These are phyloP conservation scores for Rhizoclosmatium globosum DNA, from an alignment of 192 early-diverging fungal species.

Conservation along the genomic window DNA sequence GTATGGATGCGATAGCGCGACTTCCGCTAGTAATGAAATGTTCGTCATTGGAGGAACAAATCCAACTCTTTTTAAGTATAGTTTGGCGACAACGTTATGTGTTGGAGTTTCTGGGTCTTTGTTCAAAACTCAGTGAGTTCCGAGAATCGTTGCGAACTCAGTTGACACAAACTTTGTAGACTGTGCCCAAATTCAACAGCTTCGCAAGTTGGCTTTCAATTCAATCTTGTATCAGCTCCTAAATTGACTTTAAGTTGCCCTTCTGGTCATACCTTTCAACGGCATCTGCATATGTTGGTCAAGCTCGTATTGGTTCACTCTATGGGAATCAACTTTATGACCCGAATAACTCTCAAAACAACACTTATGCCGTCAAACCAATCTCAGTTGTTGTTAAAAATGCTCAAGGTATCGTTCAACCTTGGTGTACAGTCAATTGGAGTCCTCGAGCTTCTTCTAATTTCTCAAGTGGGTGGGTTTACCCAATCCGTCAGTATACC, in stretches of 20 bases:
- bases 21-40: neutral
- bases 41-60: neutral
- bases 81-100: neutral
- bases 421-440: neutral
- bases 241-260: neutral
- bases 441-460: neutral
- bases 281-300: neutral
- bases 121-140: neutral
- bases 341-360: neutral
- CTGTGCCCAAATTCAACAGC: too few relatives aligned
- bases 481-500: neutral
- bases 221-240: neutral
- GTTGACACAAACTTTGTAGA: too few relatives aligned
- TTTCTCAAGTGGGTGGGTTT: neutral
- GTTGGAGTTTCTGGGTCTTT: neutral
- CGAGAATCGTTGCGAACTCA: neutral
- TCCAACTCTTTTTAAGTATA: neutral
- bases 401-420: neutral
- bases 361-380: neutral
- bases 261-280: neutral
- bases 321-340: conserved; percentile 19
- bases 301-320: conserved; percentile 3
- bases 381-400: neutral
- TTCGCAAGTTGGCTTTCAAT: neutral
- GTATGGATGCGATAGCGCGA: neutral